Base-by-base conservation (phyloP, 148 eudicot species). In the Rhododendron molle region DNA sequence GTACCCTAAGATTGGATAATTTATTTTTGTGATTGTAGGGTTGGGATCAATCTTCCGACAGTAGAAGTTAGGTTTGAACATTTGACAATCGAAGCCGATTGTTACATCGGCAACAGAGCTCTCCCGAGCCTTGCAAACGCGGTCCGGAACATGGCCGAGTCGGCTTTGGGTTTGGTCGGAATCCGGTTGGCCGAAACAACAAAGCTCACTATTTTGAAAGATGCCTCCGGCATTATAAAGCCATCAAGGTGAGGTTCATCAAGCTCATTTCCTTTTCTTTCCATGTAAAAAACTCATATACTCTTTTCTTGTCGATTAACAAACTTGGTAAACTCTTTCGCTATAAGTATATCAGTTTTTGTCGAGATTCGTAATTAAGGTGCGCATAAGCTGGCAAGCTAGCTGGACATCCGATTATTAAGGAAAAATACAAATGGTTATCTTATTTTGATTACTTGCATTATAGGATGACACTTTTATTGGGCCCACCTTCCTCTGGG, bases 401-500 rank as follows among this genome's bases (percentile, higher is more conserved):
- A 40, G 44, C 15, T 21, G 1, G 3, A 54, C 60, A 54, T 47
- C 49, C 12, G 13, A 1, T 56, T 56, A 1, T 5, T 32, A 32
- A 20, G 20, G 4, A 15, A 16, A 12, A 4, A 56, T 56, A 4
- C 18, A 4, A 7, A 67, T 67, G 13, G 30, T 28, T 26, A 11
- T 26, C 34, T 67, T 67, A 28, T 26, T 67, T 3, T 71, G 18
- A 4, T 30, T 43, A 28, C 4, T 36, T 52, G 18, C 65, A 52
- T 60, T 43, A 82, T 81, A 96, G 99, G 91, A 97, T 97, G 98
- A 87, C 98, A 21, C 94, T 97, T 78, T 90, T 95, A 50, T 83
- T 95, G 60, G 99, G 98, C 1, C 99, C 99, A 80, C 98, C 99
- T 1, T 97, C 99, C 3, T 97, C 98, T 0, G 99, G 99, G 60